Conservation (phyloP, 768 basidiomycete species). For the Boletus rubescentipes region DNA sequence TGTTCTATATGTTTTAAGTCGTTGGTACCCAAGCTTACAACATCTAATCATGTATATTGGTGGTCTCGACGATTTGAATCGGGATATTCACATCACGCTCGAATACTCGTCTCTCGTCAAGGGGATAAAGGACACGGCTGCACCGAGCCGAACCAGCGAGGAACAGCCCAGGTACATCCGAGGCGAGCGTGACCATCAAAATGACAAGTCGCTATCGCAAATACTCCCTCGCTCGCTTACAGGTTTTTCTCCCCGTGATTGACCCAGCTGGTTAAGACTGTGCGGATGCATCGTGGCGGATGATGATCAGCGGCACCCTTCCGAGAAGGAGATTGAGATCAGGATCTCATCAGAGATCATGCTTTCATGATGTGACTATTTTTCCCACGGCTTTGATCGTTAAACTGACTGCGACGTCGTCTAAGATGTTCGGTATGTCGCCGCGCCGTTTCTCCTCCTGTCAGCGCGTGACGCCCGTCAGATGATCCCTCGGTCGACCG, state of each 20-base stretch:
- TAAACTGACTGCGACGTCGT: conserved; percentile 95
- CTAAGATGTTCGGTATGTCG: conserved; percentile 73
- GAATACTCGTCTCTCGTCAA: conserved; percentile 47
- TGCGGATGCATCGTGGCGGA: conserved; percentile 43
- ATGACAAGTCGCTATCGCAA: too few species aligned
- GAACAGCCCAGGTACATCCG: conserved; percentile 27
- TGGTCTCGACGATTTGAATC: too few species aligned
- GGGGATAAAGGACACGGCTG: conserved; percentile 54
- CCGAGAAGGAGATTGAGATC: too few species aligned
- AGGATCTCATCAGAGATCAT: too few species aligned
- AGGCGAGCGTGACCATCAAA: conserved; percentile 43
- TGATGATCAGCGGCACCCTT: conserved; percentile 51
- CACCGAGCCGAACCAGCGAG: conserved; percentile 59
- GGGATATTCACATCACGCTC: conserved; percentile 52
- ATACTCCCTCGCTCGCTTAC: too few species aligned
- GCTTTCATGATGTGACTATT: too few species aligned
- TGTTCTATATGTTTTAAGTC: too few species aligned
- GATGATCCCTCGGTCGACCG: conserved; percentile 87
- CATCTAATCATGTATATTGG: background rate
- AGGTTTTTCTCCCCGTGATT: conserved; percentile 41
- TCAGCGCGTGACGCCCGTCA: conserved; percentile 27
- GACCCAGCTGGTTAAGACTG: conserved; percentile 32
- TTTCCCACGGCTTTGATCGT: too few species aligned
- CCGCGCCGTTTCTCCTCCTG: background rate
- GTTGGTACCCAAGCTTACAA: too few species aligned